Evolutionary conservation across 768 basidiomycete genomes (phyloP), one percentile per base, ranked within the genome.

Genomic region (Strobilomyces dryophilus): DNA sequence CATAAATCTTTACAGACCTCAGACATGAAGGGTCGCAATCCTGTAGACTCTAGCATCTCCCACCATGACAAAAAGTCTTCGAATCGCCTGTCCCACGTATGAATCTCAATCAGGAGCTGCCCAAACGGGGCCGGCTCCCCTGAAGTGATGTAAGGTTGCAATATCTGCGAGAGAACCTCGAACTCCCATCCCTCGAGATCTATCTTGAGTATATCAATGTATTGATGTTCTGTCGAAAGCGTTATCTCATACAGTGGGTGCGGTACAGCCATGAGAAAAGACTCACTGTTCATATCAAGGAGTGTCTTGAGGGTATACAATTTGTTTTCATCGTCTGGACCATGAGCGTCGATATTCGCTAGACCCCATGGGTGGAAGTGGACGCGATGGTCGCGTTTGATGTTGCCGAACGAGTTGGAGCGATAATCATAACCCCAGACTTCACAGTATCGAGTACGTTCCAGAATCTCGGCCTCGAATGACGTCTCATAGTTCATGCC

Each of bases 341-440:
- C 64, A 47, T 74, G 73, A 6, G 66, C 64, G 57, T 80, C 76
- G 9, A 58, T 41, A 20, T 66, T 70, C 10, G 68, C 70, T n/a
- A 79, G 61, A 8, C 72, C 75, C 61, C 67, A 76, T 18, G 72
- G 68, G 45, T 65, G 67, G 58, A 79, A 78, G 53, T 76, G 76
- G 4, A 75, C 66, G 20, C 77, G 76, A 8, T 60, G 54, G 35
- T 62, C 64, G 40, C 67, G 66, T 53, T 63, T 65, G 49, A 71
- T 71, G 56, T 64, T 61, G 20, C 67, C 70, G 32, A 66, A 73
- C 45, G 69, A 62, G 47, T 70, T 59, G 53, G 68, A 58, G 32
- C 65, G 71, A 55, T 71, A 79, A 60, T 85, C 84, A 52, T 84
- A 87, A 2, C 82, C 81, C 74, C 77, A 86, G 6, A 86, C 74